A percentile compares a stretch with the other conserved stretches of the same genome.
These are phyloP conservation scores for Oryza brachyantha DNA, from an alignment of 176 grass and related monocot species.

Conservation along the genomic window DNA sequence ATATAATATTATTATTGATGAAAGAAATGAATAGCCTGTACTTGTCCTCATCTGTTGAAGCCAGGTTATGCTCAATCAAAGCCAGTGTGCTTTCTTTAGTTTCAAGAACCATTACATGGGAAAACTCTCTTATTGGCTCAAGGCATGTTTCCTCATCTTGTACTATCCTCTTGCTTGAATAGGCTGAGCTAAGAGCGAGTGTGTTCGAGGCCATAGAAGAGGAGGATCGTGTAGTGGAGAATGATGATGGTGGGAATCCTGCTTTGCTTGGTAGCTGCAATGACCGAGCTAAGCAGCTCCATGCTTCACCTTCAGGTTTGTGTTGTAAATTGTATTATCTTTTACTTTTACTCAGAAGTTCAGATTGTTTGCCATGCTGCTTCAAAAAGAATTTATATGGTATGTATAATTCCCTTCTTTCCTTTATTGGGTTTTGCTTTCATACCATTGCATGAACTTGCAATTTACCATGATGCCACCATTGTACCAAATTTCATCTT, in stretches of 20 bases:
- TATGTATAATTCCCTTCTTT: neutral
- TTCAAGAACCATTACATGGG: neutral
- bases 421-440: neutral
- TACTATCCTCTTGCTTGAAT: slow-evolving; percentile 28
- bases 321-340: slow-evolving; percentile 4
- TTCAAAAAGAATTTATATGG: neutral
- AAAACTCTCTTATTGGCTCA: neutral
- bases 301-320: slow-evolving; percentile 84
- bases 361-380: neutral
- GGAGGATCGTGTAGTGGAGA: slow-evolving; percentile 64
- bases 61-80: neutral
- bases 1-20: neutral
- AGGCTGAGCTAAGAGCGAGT: slow-evolving; percentile 81
- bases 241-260: slow-evolving; percentile 51
- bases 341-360: neutral
- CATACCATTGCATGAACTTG: neutral
- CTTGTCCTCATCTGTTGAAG: neutral
- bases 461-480: neutral
- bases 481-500: neutral
- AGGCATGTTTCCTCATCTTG: neutral
- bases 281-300: slow-evolving; percentile 72
- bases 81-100: neutral
- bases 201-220: slow-evolving; percentile 95
- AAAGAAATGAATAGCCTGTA: neutral
- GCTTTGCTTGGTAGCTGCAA: slow-evolving; percentile 84